Evolutionary conservation across 1,284 basidiomycete species (phyloP).

Genomic region (Rhodofomes roseus): DNA sequence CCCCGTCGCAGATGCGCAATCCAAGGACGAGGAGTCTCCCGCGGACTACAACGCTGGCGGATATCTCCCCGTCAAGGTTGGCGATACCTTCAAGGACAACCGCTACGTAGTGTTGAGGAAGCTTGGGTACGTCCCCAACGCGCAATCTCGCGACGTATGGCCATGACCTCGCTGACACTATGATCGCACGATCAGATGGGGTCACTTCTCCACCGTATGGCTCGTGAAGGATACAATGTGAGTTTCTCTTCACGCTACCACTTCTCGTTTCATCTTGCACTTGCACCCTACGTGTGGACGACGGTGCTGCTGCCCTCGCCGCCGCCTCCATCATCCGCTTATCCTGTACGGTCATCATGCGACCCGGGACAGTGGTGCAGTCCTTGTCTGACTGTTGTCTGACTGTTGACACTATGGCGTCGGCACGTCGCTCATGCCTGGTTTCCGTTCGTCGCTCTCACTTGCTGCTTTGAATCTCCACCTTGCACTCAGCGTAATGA

Average conservation of each 20-base stretch:
- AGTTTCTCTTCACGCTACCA: slow-evolving; percentile 17
- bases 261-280: too few species aligned
- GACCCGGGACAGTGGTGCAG: too few species aligned
- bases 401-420: too few species aligned
- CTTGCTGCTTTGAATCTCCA: not conserved
- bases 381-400: too few species aligned
- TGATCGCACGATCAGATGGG: slow-evolving; percentile 58
- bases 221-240: slow-evolving; percentile 75
- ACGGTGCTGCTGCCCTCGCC: too few species aligned
- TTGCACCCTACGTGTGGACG: too few species aligned
- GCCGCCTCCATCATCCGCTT: too few species aligned
- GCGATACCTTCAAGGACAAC: slow-evolving; percentile 76
- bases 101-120: slow-evolving; percentile 82
- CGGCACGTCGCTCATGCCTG: too few species aligned
- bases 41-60: slow-evolving; percentile 79
- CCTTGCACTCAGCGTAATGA: not conserved
- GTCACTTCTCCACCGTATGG: slow-evolving; percentile 88
- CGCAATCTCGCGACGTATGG: slow-evolving; percentile 17
- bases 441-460: too few species aligned
- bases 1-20: slow-evolving; percentile 56
- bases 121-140: slow-evolving; percentile 56
- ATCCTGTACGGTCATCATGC: too few species aligned
- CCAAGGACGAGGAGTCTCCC: slow-evolving; percentile 76
- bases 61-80: slow-evolving; percentile 75
- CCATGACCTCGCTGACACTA: slow-evolving; percentile 4